Conservation (phyloP, 2,329 filamentous ascomycete species). For the Aspergillus glaucus region DNA sequence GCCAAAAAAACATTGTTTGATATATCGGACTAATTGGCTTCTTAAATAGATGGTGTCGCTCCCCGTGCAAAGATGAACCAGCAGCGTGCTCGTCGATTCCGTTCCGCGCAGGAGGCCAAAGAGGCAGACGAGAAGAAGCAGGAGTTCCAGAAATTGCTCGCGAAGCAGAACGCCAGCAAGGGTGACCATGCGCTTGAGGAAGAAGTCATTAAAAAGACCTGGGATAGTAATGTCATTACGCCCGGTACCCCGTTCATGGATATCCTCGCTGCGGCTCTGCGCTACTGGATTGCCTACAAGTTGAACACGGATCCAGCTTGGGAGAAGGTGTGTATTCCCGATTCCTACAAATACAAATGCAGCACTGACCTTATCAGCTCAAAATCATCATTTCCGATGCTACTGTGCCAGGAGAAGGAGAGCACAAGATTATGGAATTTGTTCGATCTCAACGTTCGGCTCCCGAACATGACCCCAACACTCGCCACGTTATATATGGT, state of each 20-base stretch:
- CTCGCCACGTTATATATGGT: slow-evolving; percentile 95
- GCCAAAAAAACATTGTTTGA: neutral
- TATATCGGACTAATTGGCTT: slow-evolving; percentile 18
- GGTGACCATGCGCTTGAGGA: slow-evolving; percentile 57
- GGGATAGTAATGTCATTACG: slow-evolving; percentile 84
- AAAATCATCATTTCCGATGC: slow-evolving; percentile 99
- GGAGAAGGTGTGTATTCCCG: slow-evolving; percentile 56
- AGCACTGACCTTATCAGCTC: slow-evolving; percentile 43
- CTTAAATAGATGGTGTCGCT: slow-evolving; percentile 73
- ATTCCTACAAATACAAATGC: neutral
- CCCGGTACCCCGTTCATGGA: slow-evolving; percentile 99
- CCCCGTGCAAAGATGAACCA: slow-evolving; percentile 99
- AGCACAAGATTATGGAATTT: slow-evolving; percentile 99
- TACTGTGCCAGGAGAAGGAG: slow-evolving; percentile 93
- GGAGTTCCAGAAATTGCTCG: slow-evolving; percentile 77
- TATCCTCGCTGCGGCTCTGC: slow-evolving; percentile 77
- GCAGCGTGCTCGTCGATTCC: slow-evolving; percentile 90
- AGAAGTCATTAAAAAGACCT: slow-evolving; percentile 72
- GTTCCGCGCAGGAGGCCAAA: slow-evolving; percentile 85
- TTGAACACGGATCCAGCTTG: slow-evolving; percentile 93
- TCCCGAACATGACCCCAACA: slow-evolving; percentile 90
- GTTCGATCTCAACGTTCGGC: slow-evolving; percentile 87
- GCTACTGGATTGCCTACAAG: slow-evolving; percentile 98
- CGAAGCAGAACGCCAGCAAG: slow-evolving; percentile 65
- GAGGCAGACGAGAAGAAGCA: slow-evolving; percentile 90